Conservation (phyloP, 2,329 filamentous ascomycete species). For the Aureobasidium sp. region DNA sequence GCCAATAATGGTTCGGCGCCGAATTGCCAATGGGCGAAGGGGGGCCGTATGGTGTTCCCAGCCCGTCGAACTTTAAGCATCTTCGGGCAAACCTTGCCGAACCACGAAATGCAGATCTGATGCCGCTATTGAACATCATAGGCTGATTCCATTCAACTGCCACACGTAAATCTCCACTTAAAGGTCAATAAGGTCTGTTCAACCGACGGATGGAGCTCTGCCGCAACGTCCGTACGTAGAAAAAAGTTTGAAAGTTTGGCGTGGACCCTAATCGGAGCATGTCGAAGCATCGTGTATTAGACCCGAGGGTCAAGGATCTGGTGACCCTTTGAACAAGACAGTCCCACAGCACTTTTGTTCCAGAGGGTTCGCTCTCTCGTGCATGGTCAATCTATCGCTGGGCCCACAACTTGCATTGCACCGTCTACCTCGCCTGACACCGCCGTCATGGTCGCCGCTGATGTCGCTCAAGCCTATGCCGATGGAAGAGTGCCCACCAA, state of each 20-base stretch:
- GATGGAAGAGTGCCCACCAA: slow-evolving; percentile 31
- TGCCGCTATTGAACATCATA: too few species aligned
- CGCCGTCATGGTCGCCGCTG: slow-evolving; percentile 7
- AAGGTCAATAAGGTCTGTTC: too few species aligned
- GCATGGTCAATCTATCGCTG: slow-evolving; percentile 3
- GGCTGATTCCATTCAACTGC: too few species aligned
- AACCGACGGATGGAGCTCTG: too few species aligned
- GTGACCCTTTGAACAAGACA: not conserved
- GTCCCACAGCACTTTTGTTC: not conserved
- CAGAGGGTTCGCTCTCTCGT: not conserved
- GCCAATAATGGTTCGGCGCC: too few species aligned
- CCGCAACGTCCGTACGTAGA: too few species aligned
- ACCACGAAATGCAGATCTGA: not conserved
- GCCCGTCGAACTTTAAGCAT: not conserved
- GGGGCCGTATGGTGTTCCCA: not conserved
- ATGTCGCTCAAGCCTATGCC: slow-evolving; percentile 8
- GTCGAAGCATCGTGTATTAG: too few species aligned
- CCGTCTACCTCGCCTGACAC: not conserved
- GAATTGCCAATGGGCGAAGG: not conserved
- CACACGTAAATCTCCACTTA: too few species aligned
- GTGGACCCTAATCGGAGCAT: too few species aligned
- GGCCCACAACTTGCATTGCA: not conserved
- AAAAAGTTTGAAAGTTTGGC: too few species aligned
- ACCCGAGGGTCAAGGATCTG: not conserved
- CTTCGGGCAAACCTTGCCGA: not conserved